Conservation (phyloP, 2,329 filamentous ascomycete genomes). For the Sclerotinia nivalis region DNA sequence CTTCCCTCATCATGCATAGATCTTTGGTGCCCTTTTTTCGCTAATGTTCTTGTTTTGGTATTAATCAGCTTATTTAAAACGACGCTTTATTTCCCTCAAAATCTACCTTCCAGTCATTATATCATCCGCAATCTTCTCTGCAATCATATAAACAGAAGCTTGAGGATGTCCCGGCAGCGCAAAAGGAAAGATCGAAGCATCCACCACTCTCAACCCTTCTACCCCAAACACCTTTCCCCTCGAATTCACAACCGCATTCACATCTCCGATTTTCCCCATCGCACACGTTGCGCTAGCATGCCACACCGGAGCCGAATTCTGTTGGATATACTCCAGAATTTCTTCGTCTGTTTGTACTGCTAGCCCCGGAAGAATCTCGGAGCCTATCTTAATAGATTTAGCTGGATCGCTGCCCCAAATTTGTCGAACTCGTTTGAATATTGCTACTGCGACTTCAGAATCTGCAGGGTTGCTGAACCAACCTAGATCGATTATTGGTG, state of each 20-base stretch:
- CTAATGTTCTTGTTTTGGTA: not conserved
- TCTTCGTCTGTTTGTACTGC: conserved; percentile 13
- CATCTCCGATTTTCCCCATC: conserved; percentile 14
- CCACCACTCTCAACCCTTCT: conserved; percentile 10
- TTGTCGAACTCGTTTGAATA: conserved; percentile 47
- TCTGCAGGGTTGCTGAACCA: conserved; percentile 49
- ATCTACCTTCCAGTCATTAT: not conserved
- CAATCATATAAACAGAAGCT: conserved; percentile 25
- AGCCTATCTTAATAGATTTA: not conserved
- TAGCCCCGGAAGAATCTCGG: not conserved
- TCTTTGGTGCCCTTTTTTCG: not conserved
- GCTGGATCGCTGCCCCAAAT: conserved; percentile 7
- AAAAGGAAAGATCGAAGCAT: conserved; percentile 23
- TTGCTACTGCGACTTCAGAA: conserved; percentile 46
- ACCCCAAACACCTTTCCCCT: conserved; percentile 14
- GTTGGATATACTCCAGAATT: conserved; percentile 4
- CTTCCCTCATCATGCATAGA: not conserved
- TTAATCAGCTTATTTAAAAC: not conserved
- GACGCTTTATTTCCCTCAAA: too few species aligned
- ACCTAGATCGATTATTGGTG: conserved; percentile 47
- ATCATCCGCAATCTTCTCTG: conserved; percentile 22
- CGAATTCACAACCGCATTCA: conserved; percentile 17
- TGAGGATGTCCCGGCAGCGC: conserved; percentile 20
- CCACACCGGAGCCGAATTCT: conserved; percentile 3
- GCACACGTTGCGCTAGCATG: conserved; percentile 19